These are phyloP conservation scores for Sphaerulina musiva DNA, from an alignment of 2,329 filamentous ascomycete genomes.

Conservation along the genomic window DNA sequence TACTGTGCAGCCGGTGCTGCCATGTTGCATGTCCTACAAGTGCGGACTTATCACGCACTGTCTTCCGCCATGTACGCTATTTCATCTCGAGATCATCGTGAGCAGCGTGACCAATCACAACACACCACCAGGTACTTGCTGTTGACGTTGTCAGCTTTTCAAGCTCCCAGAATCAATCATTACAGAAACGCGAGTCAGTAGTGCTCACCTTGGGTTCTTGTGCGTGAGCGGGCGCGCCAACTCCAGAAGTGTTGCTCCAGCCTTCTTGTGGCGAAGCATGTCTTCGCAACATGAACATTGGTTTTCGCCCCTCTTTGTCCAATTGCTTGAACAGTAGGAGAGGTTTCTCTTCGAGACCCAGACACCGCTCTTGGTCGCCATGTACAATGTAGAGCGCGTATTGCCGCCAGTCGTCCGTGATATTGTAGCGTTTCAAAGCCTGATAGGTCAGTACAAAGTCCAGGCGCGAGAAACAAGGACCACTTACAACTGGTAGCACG, in stretches of 20 bases:
- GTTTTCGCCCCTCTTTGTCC: slow-evolving; percentile 93
- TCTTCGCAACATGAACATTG: slow-evolving; percentile 94
- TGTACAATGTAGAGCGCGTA: slow-evolving; percentile 98
- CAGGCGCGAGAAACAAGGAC: neutral
- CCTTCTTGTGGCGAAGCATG: slow-evolving; percentile 47
- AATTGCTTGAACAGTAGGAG: slow-evolving; percentile 95
- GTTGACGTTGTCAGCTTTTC: slow-evolving; percentile 1
- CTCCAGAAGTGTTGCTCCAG: slow-evolving; percentile 26
- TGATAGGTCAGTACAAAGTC: slow-evolving; percentile 10
- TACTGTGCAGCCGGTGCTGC: slow-evolving; percentile 5
- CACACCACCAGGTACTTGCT: slow-evolving; percentile 19
- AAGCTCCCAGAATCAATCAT: neutral
- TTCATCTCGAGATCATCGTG: neutral
- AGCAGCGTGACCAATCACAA: slow-evolving; percentile 5
- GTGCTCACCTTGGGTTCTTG: slow-evolving; percentile 17
- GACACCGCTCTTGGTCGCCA: slow-evolving; percentile 91
- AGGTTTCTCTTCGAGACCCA: slow-evolving; percentile 87
- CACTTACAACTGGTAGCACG: slow-evolving; percentile 67
- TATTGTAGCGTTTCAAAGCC: slow-evolving; percentile 95
- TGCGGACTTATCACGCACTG: neutral
- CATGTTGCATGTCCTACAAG: neutral
- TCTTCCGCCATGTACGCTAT: neutral
- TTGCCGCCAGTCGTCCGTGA: slow-evolving; percentile 94
- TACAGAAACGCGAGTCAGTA: neutral
- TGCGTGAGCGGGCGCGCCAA: slow-evolving; percentile 8